Evolutionary conservation across 352 stramenopile species (phyloP), one percentile per base, ranked within the genome.

Genomic region (Phytophthora gonapodyides): DNA sequence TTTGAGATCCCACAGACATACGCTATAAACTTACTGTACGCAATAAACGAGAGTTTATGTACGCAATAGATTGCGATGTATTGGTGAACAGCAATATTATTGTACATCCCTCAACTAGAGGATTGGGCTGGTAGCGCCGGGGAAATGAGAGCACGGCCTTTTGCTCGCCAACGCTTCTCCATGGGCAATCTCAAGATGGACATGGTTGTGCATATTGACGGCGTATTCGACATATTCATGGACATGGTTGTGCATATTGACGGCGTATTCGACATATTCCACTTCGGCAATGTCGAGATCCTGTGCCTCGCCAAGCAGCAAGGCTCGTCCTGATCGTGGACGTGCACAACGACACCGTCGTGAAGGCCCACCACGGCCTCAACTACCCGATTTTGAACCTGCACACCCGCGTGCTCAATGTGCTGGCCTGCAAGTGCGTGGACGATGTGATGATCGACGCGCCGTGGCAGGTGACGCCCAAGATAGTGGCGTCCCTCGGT

Each of bases 401-500:
- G 21, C 95, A 99, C 69, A 97, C 99, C 84, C 88, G 97, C 46
- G 94, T 98, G 38, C 79, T 99, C 27, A 97, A 87, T 73, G 96
- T 99, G 21, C 73, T 99, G 24, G 94, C 94, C 46, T 99, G 96
- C 76, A 96, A 96, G 44, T 99, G 93, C 68, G 94, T 98, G 16
- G 97, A 99, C 72, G 97, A 99, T 72, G 97, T 99, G 36, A 75
- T 99, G 45, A 99, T 99, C 48, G 97, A 99, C 69, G 97, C 97
- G 41, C 97, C 97, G 33, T 94, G 93, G 69, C 77, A 93, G 43
- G 89, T 99, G 27, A 98, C 96, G 48, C 87, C 89, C 40, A 95
- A 99, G 61, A 98, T 99, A 96, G 93, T 99, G 64, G 89, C 89
- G 41, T 97, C 87, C 98, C 34, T 74, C 75, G 21, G 73, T 89